phyloP scores from a whole-genome alignment of 257 asterid genomes.

The Osmanthus fragrans region DNA sequence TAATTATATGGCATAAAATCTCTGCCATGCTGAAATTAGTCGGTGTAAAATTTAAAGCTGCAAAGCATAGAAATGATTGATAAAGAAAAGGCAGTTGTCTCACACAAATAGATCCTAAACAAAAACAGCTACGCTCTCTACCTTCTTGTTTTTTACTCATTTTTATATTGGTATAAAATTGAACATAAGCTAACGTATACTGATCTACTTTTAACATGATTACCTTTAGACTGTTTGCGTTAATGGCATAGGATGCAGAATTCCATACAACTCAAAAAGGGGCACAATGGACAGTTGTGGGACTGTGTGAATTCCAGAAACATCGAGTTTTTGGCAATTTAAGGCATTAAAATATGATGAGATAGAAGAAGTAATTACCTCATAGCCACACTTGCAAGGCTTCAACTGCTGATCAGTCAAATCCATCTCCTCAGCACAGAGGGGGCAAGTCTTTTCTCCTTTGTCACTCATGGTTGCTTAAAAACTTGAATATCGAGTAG shows the following conservation, averaged over 20 bases:
- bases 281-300: neutral
- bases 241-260: neutral
- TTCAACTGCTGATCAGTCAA: slow-evolving; percentile 96
- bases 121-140: neutral
- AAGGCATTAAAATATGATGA: slow-evolving; percentile 3
- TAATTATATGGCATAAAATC: neutral
- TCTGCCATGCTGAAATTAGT: neutral
- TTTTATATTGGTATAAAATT: neutral
- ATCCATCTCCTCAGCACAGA: slow-evolving; percentile 99
- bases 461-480: slow-evolving; percentile 77
- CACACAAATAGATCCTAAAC: neutral
- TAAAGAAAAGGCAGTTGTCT: neutral
- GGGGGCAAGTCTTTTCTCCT: slow-evolving; percentile 96
- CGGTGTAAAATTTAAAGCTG: neutral
- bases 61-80: neutral
- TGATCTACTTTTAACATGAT: neutral
- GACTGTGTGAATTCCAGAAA: neutral
- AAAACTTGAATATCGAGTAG: slow-evolving; percentile 18
- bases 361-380: slow-evolving; percentile 41
- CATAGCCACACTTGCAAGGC: slow-evolving; percentile 99
- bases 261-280: neutral
- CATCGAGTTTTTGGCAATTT: neutral
- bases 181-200: neutral
- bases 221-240: neutral
- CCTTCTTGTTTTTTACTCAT: neutral